Evolutionary conservation across 2,329 filamentous ascomycete genomes (phyloP).

Genomic region (Elsinoe perseae): DNA sequence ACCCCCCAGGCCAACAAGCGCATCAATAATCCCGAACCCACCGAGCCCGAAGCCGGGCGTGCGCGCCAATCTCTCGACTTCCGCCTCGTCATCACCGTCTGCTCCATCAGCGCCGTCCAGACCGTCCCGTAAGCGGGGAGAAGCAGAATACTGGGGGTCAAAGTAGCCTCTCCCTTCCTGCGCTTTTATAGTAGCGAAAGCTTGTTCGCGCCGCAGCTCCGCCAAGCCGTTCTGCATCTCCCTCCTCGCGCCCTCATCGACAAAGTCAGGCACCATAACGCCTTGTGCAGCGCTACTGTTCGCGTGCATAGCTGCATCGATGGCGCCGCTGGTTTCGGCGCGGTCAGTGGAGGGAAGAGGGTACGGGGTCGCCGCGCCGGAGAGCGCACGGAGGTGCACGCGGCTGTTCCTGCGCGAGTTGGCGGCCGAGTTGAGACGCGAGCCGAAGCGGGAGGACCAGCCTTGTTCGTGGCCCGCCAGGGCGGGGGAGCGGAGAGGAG

Average conservation of each 20-base stretch:
- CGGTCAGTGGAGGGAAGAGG: conserved; percentile 1
- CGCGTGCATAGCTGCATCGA: conserved; percentile 17
- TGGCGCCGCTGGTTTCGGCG: conserved; percentile 12
- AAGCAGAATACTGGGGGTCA: too few relatives aligned
- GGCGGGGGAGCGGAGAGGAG: not conserved
- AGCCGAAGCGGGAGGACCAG: conserved; percentile 20
- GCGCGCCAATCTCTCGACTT: conserved; percentile 45
- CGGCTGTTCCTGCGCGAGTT: conserved; percentile 16
- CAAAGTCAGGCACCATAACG: conserved; percentile 38
- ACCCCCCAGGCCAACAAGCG: conserved; percentile 47
- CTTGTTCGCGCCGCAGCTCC: not conserved
- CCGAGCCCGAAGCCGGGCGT: conserved; percentile 47
- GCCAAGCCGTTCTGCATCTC: conserved; percentile 8
- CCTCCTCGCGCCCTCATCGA: conserved; percentile 29
- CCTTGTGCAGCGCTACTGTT: not conserved
- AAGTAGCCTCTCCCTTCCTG: conserved; percentile 30
- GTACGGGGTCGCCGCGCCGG: not conserved
- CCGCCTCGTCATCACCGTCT: conserved; percentile 42
- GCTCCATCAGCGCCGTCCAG: not conserved
- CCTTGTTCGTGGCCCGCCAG: conserved; percentile 14
- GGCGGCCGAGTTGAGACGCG: conserved; percentile 15
- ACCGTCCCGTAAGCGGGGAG: too few relatives aligned
- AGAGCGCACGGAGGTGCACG: not conserved
- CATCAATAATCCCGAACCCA: conserved; percentile 42
- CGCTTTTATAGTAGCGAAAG: too few relatives aligned